Evolutionary conservation across 2,329 filamentous ascomycete species (phyloP), one percentile per base, ranked within the genome.

Genomic region (Bretziella fagacearum): DNA sequence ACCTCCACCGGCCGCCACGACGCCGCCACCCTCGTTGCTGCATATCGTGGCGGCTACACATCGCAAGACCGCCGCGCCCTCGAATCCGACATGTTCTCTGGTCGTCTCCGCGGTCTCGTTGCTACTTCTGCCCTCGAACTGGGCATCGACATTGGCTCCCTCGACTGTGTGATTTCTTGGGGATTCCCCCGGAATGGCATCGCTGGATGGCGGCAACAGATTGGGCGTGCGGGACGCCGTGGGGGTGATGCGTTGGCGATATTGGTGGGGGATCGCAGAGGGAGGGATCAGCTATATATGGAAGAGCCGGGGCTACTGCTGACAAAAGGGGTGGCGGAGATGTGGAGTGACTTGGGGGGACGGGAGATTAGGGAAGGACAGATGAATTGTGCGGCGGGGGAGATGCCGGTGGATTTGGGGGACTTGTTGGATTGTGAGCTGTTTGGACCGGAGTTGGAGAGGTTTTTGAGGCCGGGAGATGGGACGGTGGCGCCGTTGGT

Each of bases 271-370:
- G 87, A 95, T 57, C 78, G 78, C 53, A 94, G 91, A 54, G 79
- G 87, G 2, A 85, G 84, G 0, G 91, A 98, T 59, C 91, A 98
- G 58, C 79, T 93, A 58, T 98, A 93, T 61, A 98, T 98, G 91
- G 77, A 84, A 52, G 93, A 96, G 53, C 91, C 91, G 0, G 81
- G 91, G 52, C 85, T 94, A 60, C 80, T 98, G 20, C 89, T 96
- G 62, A 91, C 83, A 0, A 84, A 84, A 56, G 86, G 87, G 0
- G 94, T 95, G 53, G 83, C 79, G 54, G 82, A 85, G 59, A 67
- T 96, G 2, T 86, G 91, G 57, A 82, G 96, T 3, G 91, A 98
- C 58, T 66, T 98, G n/a, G 71, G 80, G 39, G 96, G 95, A 54
- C 77, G 94, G 66, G 74, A 96, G 3, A 81, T 95, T 4, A 69